Evolutionary conservation across 108 stramenopile genomes (phyloP).

Genomic region (Cylindrotheca closterium): DNA sequence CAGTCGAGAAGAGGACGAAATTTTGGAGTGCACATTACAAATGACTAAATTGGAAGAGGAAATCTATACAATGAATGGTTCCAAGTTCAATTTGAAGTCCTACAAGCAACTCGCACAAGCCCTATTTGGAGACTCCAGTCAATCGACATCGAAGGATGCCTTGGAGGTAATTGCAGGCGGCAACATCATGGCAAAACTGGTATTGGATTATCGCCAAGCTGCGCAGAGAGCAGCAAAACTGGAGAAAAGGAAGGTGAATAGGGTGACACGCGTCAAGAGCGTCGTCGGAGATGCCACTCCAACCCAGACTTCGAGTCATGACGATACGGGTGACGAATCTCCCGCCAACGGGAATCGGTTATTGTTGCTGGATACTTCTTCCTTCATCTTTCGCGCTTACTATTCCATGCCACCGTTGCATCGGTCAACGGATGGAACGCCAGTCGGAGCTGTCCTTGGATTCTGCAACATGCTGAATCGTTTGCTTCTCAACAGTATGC

Average conservation of each 20-base stretch:
- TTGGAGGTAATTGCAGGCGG: conserved; percentile 74
- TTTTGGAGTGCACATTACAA: not conserved
- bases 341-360: conserved; percentile 47
- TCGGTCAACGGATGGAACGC: conserved; percentile 72
- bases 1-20: not conserved
- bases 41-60: not conserved
- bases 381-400: conserved; percentile 86
- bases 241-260: conserved; percentile 34
- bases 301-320: not conserved
- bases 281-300: not conserved
- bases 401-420: conserved; percentile 86
- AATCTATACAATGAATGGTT: conserved; percentile 18
- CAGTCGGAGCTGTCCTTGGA: conserved; percentile 81
- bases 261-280: not conserved
- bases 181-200: conserved; percentile 47
- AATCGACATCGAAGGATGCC: conserved; percentile 65
- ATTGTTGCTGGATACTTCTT: conserved; percentile 81
- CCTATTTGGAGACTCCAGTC: conserved; percentile 57
- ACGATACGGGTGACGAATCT: not conserved
- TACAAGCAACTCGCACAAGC: conserved; percentile 68
- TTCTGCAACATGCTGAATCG: conserved; percentile 88
- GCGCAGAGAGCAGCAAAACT: conserved; percentile 41
- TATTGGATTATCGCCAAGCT: conserved; percentile 48
- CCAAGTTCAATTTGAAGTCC: conserved; percentile 69
- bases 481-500: conserved; percentile 53